Base-by-base conservation (phyloP, 805 yeast species). In the Kazachstania viticola region DNA sequence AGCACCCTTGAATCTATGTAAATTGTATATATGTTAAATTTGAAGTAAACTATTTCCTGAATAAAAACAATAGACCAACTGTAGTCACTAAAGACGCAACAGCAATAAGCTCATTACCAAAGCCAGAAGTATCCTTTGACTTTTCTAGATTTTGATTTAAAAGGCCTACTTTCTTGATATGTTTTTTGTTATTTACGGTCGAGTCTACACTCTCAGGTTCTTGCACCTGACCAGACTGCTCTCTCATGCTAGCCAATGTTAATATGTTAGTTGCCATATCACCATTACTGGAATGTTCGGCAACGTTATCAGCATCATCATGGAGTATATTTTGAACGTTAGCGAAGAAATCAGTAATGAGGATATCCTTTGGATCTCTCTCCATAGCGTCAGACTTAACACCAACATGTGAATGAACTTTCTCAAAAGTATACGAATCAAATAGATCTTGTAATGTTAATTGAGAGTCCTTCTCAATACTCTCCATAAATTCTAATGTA, bases 341-440 rank as follows among this genome's bases (percentile, higher is more conserved):
- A 2, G 96, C 98, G 46, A 91, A 87, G 54, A 91, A 91, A 51
- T 91, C 97, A 0, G 97, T 87, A 41, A 91, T 69, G 33, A 73
- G 60, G 4, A 85, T 94, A 26, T 79, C 72, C 17, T 48, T 45
- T 15, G 50, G 52, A 39, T 79, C 71, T 46, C 93, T 68, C 27
- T 68, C 54, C 56, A 73, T 83, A 37, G 82, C 58, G 51, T 87
- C 95, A 0, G 84, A 73, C 41, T 94, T 68, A 24, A 91, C 75
- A n/a, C 99, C 99, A 1, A 94, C 88, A 46, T 81, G 77, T 2
- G 95, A 84, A 51, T 84, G 95, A 19, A 91, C 80, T 41, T 79
- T 75, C 37, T 74, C 94, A 45, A 75, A 79, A 6, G 88, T 79
- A 54, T 85, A 88, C 14, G 78, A 79, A 35, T 74, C 87, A 47